Evolutionary conservation across 1,284 basidiomycete genomes (phyloP), one percentile per base, ranked within the genome.

Genomic region (Pyrrhoderma lamaoense): DNA sequence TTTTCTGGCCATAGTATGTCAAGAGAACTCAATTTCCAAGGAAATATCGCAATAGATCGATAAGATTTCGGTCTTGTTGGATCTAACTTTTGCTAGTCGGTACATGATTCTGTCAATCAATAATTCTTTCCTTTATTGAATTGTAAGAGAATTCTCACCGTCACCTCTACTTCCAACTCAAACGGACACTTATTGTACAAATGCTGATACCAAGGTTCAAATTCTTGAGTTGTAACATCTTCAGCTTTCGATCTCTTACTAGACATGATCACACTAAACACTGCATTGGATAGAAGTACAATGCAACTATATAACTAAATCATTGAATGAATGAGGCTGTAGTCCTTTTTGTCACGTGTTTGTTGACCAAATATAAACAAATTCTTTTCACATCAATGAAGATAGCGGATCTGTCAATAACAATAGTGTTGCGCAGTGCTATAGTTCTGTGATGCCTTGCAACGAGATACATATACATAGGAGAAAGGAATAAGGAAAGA

Each of bases 401-500:
- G 27, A 31, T 31, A 31, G 27, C 27, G 11, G 11, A 31, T 31
- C 27, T 31, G 27, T 11, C 27, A 31, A 31, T 31, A 31, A 31
- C 27, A 31, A 31, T 31, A 31, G 27, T 31, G 27, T 31, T 31
- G 27, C 27, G 27, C 27, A 31, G 27, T 5, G 27, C 27, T 31
- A 31, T 31, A 31, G 27, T 31, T 31, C 27, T 31, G 27, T 31
- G 27, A 40, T 18, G 38, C n/a, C 38, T 40, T 18, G n/a, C 38
- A 46, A 46, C 38, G 44, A 19, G 25, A 50, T 52, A 52, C 51
- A 47, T 52, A 47, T 52, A 45, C 45, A 52, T 45, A 25, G 22
- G 27, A 47, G 22, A 51, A 34, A 31, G n/a, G 35, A 44, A 34
- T 25, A 43, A 48, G 37, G 14, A 19, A 49, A 50, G 36, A 35